Percentiles rank a stretch among this genome's conserved stretches.
Conservation (phyloP, 1,139 yeast genomes). For the Pichia sp. region DNA sequence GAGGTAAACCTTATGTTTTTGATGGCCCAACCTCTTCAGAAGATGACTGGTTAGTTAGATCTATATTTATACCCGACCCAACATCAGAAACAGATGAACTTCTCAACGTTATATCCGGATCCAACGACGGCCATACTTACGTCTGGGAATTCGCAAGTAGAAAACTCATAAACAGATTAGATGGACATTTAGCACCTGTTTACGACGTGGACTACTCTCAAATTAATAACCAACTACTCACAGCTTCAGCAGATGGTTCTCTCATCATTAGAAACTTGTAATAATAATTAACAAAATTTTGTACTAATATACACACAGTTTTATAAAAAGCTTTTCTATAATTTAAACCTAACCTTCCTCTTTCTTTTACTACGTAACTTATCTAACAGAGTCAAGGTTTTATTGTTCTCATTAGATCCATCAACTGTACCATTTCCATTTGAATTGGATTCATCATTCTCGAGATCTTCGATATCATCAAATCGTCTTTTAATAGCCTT, state of each 20-base stretch:
- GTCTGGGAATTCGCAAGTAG: conserved; percentile 61
- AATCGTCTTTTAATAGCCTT: conserved; percentile 19
- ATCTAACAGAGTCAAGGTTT: conserved; percentile 13
- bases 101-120: conserved; percentile 41
- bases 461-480: conserved; percentile 10
- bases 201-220: conserved; percentile 52
- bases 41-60: conserved; percentile 52
- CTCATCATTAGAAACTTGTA: conserved; percentile 41
- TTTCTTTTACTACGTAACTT: conserved; percentile 17
- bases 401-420: neutral
- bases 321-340: neutral
- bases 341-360: conserved; percentile 22
- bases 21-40: conserved; percentile 60
- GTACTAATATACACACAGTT: neutral
- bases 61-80: conserved; percentile 36
- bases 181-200: conserved; percentile 64
- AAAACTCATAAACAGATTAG: conserved; percentile 44
- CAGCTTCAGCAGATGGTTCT: conserved; percentile 51
- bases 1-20: conserved; percentile 46
- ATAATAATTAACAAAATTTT: neutral
- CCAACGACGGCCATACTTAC: conserved; percentile 58
- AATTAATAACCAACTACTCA: conserved; percentile 39
- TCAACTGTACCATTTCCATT: neutral
- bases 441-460: neutral
- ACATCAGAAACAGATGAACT: conserved; percentile 17